phyloP scores from a whole-genome alignment of 176 grass and related monocot species.

The Paspalum vaginatum region DNA sequence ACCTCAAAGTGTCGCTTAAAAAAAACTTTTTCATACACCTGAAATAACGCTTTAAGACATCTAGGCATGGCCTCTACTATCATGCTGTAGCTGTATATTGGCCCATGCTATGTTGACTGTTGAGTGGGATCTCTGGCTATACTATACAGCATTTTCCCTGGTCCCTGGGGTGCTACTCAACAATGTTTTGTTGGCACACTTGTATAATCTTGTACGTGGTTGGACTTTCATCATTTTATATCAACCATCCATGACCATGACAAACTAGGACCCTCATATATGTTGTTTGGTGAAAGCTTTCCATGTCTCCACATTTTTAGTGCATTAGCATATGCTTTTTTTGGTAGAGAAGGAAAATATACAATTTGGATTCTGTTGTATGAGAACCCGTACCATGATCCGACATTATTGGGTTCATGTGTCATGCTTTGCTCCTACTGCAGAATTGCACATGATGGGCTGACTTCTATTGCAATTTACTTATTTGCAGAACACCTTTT shows the following conservation, averaged over 20 bases:
- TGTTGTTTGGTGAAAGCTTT: neutral
- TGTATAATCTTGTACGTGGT: constrained; percentile 11
- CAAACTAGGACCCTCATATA: neutral
- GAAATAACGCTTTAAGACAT: constrained; percentile 11
- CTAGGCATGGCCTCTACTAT: constrained; percentile 3
- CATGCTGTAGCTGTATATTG: constrained; percentile 22
- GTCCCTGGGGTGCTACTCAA: constrained; percentile 23
- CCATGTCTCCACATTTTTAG: neutral
- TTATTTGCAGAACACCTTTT: constrained; percentile 76
- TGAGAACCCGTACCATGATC: constrained; percentile 2
- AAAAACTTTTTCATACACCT: neutral
- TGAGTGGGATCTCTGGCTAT: constrained; percentile 15
- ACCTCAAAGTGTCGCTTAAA: neutral
- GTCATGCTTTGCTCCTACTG: constrained; percentile 13
- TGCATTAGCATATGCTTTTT: neutral
- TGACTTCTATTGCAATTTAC: constrained; percentile 42
- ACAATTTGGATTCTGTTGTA: neutral
- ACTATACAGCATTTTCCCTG: constrained; percentile 32
- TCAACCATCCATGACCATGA: neutral
- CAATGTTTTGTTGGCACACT: constrained; percentile 29
- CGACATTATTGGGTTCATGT: constrained; percentile 12
- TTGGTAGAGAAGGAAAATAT: constrained; percentile 5
- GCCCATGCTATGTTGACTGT: neutral
- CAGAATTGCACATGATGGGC: neutral
- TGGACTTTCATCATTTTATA: constrained; percentile 4